Evolutionary conservation across 176 grass and related monocot genomes (phyloP).

Genomic region (Coix lacrymajobi): DNA sequence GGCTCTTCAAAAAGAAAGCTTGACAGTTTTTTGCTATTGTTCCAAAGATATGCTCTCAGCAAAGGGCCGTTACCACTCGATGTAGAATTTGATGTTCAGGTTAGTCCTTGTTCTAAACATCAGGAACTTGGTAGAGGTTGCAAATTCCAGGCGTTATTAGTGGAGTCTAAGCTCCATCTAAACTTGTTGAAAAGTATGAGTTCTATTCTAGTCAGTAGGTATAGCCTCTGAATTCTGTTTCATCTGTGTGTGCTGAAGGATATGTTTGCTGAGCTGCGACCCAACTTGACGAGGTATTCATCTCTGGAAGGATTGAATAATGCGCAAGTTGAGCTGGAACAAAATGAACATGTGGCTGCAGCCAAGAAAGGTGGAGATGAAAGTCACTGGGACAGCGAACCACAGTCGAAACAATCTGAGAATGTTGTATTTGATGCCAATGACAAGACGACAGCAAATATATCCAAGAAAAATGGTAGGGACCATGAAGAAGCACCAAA

Average conservation of each 20-base stretch:
- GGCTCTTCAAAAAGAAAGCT: conserved; percentile 92
- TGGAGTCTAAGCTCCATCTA: background rate
- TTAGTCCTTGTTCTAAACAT: conserved; percentile 36
- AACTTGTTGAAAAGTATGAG: background rate
- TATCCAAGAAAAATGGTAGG: conserved; percentile 53
- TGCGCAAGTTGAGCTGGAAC: conserved; percentile 71
- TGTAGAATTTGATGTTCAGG: conserved; percentile 99
- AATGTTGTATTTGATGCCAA: conserved; percentile 7
- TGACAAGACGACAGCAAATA: conserved; percentile 51
- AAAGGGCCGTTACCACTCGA: conserved; percentile 92
- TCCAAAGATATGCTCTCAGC: conserved; percentile 92
- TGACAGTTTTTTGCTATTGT: conserved; percentile 94
- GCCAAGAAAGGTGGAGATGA: conserved; percentile 47
- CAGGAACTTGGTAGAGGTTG: background rate
- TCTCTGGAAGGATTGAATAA: conserved; percentile 77
- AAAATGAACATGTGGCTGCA: conserved; percentile 53
- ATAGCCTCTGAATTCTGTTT: conserved; percentile 15
- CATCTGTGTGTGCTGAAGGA: conserved; percentile 56
- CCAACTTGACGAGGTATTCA: conserved; percentile 81
- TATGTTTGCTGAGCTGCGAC: conserved; percentile 71
- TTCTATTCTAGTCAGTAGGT: background rate
- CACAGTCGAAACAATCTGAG: conserved; percentile 40
- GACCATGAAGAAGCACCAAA: conserved; percentile 45
- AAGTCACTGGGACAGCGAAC: conserved; percentile 60
- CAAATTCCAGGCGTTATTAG: background rate